phyloP scores from a whole-genome alignment of 306 rosid species.

The Calophaca sinica region DNA sequence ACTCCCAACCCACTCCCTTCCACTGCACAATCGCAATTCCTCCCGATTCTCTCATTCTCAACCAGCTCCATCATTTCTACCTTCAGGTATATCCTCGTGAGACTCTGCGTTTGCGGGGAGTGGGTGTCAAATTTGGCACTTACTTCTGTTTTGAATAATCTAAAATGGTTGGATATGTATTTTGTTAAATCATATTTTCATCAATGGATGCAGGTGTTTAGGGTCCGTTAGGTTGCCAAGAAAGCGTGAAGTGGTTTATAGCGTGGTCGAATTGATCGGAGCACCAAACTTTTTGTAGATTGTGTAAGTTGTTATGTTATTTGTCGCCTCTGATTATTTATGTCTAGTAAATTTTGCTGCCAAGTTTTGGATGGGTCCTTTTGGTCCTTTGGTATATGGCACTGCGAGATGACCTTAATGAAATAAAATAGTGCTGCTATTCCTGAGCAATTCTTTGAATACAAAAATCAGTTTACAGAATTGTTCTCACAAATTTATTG shows the following conservation, averaged over 20 bases:
- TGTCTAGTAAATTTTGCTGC: neutral
- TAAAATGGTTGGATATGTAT: neutral
- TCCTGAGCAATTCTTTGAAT: neutral
- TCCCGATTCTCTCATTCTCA: neutral
- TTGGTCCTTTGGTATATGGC: neutral
- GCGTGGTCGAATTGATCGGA: neutral
- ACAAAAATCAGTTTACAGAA: conserved; percentile 11
- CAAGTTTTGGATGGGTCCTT: conserved; percentile 1
- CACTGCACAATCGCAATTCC: neutral
- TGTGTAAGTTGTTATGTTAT: neutral
- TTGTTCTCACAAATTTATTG: conserved; percentile 25
- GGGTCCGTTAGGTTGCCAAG: neutral
- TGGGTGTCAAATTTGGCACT: neutral
- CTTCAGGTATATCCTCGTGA: neutral
- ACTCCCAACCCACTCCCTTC: too few species aligned
- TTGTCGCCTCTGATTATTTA: neutral
- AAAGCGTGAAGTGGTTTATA: neutral
- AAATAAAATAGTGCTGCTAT: neutral
- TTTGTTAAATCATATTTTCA: neutral
- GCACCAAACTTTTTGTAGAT: neutral
- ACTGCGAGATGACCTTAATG: neutral
- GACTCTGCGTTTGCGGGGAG: too few species aligned
- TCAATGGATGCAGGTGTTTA: neutral
- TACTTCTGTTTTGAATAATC: neutral
- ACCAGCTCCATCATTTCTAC: neutral